Conservation (phyloP, 495 filamentous ascomycete species). For the Penicillium angulare region DNA sequence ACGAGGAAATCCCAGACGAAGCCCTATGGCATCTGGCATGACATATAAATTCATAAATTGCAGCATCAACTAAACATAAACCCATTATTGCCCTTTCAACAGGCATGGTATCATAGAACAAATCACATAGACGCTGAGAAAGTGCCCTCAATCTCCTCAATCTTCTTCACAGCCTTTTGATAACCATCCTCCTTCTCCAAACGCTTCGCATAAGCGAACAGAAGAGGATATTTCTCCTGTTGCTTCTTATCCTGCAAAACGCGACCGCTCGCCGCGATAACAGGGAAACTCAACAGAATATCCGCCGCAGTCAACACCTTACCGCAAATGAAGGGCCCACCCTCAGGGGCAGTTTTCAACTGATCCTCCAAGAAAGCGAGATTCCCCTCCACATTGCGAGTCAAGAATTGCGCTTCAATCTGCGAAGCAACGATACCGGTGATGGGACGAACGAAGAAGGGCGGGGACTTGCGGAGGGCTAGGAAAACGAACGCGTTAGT, state of each 20-base stretch:
- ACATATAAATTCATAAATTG: no score
- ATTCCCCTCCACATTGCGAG: conserved; percentile 61
- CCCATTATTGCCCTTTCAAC: no score
- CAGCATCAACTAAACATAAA: no score
- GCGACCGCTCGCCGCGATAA: conserved; percentile 52
- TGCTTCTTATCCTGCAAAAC: conserved; percentile 48
- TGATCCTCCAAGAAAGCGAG: conserved; percentile 72
- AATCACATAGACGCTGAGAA: conserved; percentile 43
- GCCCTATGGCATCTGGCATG: no score
- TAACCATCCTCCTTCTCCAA: conserved; percentile 64
- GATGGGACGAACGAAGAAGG: conserved; percentile 85
- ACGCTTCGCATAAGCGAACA: conserved; percentile 61
- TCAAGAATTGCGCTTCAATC: conserved; percentile 58
- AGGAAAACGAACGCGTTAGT: background rate
- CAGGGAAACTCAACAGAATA: conserved; percentile 74
- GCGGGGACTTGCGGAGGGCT: conserved; percentile 64
- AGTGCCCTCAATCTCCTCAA: conserved; percentile 59
- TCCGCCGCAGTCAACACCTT: conserved; percentile 72
- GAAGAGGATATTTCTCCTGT: conserved; percentile 56
- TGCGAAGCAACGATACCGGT: conserved; percentile 61
- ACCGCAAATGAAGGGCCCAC: conserved; percentile 71
- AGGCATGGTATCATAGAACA: no score
- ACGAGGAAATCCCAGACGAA: no score
- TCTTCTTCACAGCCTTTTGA: conserved; percentile 56
- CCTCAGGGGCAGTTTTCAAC: conserved; percentile 59